phyloP scores from a whole-genome alignment of 1,284 basidiomycete species.

The Melampsora americana region DNA sequence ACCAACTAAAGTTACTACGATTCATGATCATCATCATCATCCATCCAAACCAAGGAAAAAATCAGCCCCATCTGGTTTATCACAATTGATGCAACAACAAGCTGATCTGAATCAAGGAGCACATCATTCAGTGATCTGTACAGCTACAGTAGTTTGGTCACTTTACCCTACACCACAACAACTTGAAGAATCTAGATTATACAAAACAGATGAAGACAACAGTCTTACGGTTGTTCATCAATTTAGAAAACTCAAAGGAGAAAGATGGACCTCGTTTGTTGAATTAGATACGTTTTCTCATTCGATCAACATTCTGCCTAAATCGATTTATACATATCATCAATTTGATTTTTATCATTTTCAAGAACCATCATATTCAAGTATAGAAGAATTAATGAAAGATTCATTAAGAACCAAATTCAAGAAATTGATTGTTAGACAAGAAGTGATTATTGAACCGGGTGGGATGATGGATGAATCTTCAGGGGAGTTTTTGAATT shows the following conservation, averaged over 20 bases:
- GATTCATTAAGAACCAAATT: background rate
- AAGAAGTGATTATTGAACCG: conserved; percentile 36
- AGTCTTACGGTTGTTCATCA: conserved; percentile 1
- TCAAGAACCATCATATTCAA: no score
- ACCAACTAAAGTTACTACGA: background rate
- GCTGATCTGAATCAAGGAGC: no score
- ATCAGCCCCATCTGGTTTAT: conserved; percentile 21
- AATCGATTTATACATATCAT: conserved; percentile 36
- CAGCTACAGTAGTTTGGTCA: background rate
- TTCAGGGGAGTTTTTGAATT: conserved; percentile 22
- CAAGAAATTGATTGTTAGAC: conserved; percentile 29
- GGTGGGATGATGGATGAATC: conserved; percentile 21
- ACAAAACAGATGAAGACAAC: background rate
- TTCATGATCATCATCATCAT: background rate
- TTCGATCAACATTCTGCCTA: conserved; percentile 32
- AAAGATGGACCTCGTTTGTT: conserved; percentile 36
- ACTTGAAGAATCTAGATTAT: background rate
- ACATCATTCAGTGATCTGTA: background rate
- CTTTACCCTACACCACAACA: background rate
- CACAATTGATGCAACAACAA: conserved; percentile 40
- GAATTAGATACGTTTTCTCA: conserved; percentile 41
- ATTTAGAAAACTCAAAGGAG: background rate
- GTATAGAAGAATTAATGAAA: background rate
- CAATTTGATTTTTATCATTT: conserved; percentile 43
- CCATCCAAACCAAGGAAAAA: background rate